Evolutionary conservation across 2,329 filamentous ascomycete genomes (phyloP).

Genomic region (Achaetomium macrosporum): DNA sequence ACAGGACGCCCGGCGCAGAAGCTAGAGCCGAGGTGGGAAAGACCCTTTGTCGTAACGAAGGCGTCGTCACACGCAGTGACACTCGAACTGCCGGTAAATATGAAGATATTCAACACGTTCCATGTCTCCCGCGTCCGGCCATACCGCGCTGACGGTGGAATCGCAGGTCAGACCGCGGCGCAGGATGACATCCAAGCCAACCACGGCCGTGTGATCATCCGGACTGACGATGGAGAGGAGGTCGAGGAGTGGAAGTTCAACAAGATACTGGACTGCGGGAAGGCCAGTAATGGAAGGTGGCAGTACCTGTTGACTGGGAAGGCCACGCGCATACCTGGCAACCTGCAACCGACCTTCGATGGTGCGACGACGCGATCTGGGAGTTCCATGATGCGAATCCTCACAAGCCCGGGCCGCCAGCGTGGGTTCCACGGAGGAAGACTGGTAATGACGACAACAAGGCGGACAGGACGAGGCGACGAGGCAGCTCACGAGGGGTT

Average conservation of each 20-base stretch:
- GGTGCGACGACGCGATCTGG: background rate
- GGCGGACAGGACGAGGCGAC: too few species aligned
- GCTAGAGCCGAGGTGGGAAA: background rate
- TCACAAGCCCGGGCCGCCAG: background rate
- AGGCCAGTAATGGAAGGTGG: background rate
- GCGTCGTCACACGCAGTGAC: background rate
- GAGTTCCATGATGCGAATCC: background rate
- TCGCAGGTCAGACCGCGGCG: background rate
- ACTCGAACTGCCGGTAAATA: background rate
- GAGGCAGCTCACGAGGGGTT: too few species aligned
- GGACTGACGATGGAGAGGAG: background rate
- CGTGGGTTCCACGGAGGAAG: background rate
- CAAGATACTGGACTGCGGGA: too few species aligned
- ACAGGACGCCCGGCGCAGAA: background rate
- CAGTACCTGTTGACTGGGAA: background rate
- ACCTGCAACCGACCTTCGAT: background rate
- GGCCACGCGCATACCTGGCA: background rate
- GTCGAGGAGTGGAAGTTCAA: background rate
- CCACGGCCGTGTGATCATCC: background rate
- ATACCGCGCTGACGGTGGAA: background rate
- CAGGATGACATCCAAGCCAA: background rate
- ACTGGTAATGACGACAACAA: too few species aligned
- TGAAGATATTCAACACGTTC: constrained; percentile 2
- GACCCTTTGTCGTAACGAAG: background rate
- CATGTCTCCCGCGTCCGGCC: background rate